Percentiles rank a stretch among this genome's conserved stretches.
Conservation (phyloP, 208 protist genomes). For the Leishmania lainsoni region DNA sequence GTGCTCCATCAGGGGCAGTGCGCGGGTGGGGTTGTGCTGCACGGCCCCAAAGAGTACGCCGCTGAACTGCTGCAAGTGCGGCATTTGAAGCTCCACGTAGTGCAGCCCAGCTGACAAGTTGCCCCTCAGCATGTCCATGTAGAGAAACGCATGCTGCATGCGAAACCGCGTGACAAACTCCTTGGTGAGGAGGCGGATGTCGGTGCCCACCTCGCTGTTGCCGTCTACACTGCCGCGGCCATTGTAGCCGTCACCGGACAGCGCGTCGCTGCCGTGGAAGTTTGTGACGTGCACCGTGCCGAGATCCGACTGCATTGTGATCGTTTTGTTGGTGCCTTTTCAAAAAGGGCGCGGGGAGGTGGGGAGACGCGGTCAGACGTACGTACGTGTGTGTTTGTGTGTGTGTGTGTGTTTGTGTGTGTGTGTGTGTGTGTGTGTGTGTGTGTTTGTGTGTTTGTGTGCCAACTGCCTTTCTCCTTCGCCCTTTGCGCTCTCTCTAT, state of each 20-base stretch:
- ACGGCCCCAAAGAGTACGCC: constrained; percentile 68
- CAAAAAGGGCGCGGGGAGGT: background rate
- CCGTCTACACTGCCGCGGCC: constrained; percentile 16
- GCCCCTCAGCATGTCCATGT: constrained; percentile 84
- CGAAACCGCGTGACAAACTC: constrained; percentile 83
- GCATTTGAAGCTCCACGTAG: constrained; percentile 89
- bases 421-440: constrained; percentile 15
- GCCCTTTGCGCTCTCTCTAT: constrained; percentile 10
- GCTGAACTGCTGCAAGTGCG: constrained; percentile 87
- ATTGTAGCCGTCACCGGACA: constrained; percentile 27
- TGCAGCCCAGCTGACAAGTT: constrained; percentile 83
- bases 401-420: constrained; percentile 13
- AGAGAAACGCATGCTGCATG: constrained; percentile 80
- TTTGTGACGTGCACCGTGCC: constrained; percentile 86
- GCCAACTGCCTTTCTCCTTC: background rate
- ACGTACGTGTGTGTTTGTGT: constrained; percentile 9
- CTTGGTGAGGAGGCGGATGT: constrained; percentile 73
- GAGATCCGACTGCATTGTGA: constrained; percentile 71
- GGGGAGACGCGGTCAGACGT: background rate
- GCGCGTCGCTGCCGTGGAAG: constrained; percentile 55
- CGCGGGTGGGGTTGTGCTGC: constrained; percentile 65
- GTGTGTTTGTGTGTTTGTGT: constrained; percentile 15
- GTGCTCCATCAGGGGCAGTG: constrained; percentile 87
- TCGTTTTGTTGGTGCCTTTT: background rate
- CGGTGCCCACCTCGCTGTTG: constrained; percentile 31